These are phyloP conservation scores for Ceratocystis cacaofunesta DNA, from an alignment of 2,329 filamentous ascomycete genomes.

Conservation along the genomic window DNA sequence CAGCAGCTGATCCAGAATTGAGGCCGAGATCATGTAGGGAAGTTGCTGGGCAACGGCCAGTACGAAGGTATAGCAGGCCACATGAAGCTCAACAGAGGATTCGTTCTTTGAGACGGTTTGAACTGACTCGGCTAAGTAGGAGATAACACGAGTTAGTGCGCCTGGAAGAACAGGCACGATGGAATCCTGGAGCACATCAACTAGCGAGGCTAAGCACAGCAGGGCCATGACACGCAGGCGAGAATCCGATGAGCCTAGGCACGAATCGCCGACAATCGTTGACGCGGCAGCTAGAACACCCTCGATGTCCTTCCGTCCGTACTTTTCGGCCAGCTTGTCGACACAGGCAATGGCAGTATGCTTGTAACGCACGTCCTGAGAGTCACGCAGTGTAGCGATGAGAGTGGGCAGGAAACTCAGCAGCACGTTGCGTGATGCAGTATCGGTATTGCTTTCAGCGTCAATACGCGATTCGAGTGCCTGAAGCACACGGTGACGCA, in stretches of 20 bases:
- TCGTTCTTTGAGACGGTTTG: slow-evolving; percentile 29
- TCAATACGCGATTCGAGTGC: slow-evolving; percentile 70
- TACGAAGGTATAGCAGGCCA: slow-evolving; percentile 68
- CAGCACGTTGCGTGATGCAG: slow-evolving; percentile 51
- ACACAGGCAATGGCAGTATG: slow-evolving; percentile 78
- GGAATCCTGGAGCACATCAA: slow-evolving; percentile 74
- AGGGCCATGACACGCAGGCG: slow-evolving; percentile 70
- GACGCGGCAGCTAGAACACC: slow-evolving; percentile 61
- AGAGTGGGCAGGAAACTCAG: slow-evolving; percentile 68
- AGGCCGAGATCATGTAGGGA: slow-evolving; percentile 73
- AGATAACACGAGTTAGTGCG: slow-evolving; percentile 56
- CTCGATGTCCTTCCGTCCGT: slow-evolving; percentile 78
- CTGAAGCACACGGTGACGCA: slow-evolving; percentile 64
- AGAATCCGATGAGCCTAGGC: slow-evolving; percentile 58
- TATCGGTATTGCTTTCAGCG: slow-evolving; percentile 54
- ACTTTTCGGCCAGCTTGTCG: slow-evolving; percentile 85
- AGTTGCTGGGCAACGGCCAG: slow-evolving; percentile 67
- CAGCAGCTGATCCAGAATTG: slow-evolving; percentile 58
- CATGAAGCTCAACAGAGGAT: slow-evolving; percentile 52
- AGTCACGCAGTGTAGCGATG: slow-evolving; percentile 59
- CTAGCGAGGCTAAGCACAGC: slow-evolving; percentile 73
- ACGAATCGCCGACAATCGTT: slow-evolving; percentile 60
- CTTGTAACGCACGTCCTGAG: slow-evolving; percentile 59
- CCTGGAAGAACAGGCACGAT: slow-evolving; percentile 70
- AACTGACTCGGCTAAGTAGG: slow-evolving; percentile 53